A percentile compares a stretch with the other conserved stretches of the same genome.
phyloP scores from a whole-genome alignment of 768 basidiomycete species.

The Mycena indigotica region DNA sequence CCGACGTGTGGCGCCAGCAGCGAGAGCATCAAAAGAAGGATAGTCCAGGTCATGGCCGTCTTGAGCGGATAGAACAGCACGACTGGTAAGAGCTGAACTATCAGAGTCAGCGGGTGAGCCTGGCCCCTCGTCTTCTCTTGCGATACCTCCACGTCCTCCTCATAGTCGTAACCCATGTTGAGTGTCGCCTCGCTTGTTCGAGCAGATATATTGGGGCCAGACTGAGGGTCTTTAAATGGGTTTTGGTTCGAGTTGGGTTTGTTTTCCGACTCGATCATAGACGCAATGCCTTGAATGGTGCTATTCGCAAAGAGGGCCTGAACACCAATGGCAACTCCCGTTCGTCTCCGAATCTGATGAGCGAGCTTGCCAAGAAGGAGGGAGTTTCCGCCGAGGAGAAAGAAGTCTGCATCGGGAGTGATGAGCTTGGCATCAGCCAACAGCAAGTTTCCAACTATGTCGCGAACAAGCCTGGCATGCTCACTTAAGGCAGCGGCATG shows the following conservation, averaged over 20 bases:
- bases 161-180: slow-evolving; percentile 33
- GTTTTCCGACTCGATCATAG: slow-evolving; percentile 35
- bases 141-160: slow-evolving; percentile 29
- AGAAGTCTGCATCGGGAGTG: slow-evolving; percentile 42
- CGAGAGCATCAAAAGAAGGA: slow-evolving; percentile 42
- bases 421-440: slow-evolving; percentile 33
- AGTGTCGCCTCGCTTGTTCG: slow-evolving; percentile 23
- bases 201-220: background rate
- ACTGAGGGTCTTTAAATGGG: background rate
- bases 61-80: slow-evolving; percentile 50
- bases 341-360: slow-evolving; percentile 43
- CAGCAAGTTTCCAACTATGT: slow-evolving; percentile 39
- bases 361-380: slow-evolving; percentile 48
- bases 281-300: slow-evolving; percentile 44
- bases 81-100: slow-evolving; percentile 44
- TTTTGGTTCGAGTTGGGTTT: slow-evolving; percentile 15
- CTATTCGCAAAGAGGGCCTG: slow-evolving; percentile 44
- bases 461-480: slow-evolving; percentile 36
- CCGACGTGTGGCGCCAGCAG: slow-evolving; percentile 33
- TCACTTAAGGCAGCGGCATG: slow-evolving; percentile 32
- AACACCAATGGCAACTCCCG: slow-evolving; percentile 39
- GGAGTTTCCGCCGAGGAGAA: slow-evolving; percentile 47
- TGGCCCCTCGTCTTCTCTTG: slow-evolving; percentile 31
- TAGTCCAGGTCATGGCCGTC: slow-evolving; percentile 44
- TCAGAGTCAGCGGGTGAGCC: slow-evolving; percentile 39